Evolutionary conservation across 331 rosid genomes (phyloP).

Genomic region (Malus hybrid): DNA sequence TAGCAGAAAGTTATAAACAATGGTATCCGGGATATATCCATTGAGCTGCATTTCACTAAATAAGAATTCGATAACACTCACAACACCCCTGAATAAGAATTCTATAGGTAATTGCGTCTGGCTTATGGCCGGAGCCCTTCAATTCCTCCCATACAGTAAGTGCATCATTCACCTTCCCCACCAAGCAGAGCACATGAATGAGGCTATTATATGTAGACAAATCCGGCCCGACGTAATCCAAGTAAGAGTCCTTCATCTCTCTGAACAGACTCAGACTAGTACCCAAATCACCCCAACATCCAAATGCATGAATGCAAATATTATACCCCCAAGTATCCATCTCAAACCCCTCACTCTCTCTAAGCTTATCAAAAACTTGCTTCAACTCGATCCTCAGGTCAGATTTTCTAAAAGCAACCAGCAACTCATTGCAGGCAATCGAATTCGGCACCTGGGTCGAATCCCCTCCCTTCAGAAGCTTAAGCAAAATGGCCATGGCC

Average conservation of each 20-base stretch:
- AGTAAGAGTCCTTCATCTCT: conserved; percentile 50
- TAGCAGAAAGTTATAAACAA: conserved; percentile 65
- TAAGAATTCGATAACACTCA: conserved; percentile 48
- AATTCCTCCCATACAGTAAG: conserved; percentile 63
- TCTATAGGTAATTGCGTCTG: conserved; percentile 54
- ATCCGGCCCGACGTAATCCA: conserved; percentile 44
- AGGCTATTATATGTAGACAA: conserved; percentile 73
- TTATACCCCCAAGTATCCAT: conserved; percentile 61
- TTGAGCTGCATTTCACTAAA: conserved; percentile 56
- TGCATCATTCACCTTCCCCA: conserved; percentile 71
- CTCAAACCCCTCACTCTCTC: conserved; percentile 32
- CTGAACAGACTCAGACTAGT: conserved; percentile 44
- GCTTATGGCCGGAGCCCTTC: conserved; percentile 60
- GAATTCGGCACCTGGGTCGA: conserved; percentile 9
- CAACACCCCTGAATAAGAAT: conserved; percentile 67
- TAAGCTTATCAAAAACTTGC: conserved; percentile 40
- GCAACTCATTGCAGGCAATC: conserved; percentile 47
- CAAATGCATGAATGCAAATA: conserved; percentile 70
- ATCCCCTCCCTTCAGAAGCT: conserved; percentile 32
- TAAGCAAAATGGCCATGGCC: conserved; percentile 54
- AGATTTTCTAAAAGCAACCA: conserved; percentile 57
- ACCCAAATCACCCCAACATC: conserved; percentile 81
- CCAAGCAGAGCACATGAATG: conserved; percentile 54
- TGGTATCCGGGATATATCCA: conserved; percentile 40
- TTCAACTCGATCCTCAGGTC: conserved; percentile 57